A percentile compares a stretch with the other conserved stretches of the same genome.
These are phyloP conservation scores for Botryobasidium botryosum DNA, from an alignment of 768 basidiomycete species.

Conservation along the genomic window DNA sequence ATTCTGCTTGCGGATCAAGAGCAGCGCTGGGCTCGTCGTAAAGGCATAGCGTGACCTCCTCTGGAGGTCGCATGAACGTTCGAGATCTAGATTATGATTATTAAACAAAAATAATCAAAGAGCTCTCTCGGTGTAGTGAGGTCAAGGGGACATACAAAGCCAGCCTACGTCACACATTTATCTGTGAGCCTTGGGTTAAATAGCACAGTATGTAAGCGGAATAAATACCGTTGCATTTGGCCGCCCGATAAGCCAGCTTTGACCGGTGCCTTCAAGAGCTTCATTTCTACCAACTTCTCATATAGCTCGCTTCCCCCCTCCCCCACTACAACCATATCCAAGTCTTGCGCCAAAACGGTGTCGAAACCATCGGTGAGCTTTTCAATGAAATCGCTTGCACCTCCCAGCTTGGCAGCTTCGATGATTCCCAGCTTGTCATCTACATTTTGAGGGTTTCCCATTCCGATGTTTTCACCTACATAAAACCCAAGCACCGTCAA, in stretches of 20 bases:
- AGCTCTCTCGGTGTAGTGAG: no score
- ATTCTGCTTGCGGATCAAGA: neutral
- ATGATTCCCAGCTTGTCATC: slow-evolving; percentile 7
- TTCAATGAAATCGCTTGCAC: slow-evolving; percentile 9
- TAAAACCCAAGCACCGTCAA: no score
- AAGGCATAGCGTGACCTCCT: slow-evolving; percentile 27
- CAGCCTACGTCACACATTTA: no score
- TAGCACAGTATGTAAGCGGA: no score
- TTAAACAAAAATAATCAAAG: no score
- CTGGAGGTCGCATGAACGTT: slow-evolving; percentile 26
- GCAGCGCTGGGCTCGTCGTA: neutral
- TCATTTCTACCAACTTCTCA: neutral
- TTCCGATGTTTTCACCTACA: slow-evolving; percentile 25
- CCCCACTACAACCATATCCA: no score
- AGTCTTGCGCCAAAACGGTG: neutral
- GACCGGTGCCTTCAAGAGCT: neutral
- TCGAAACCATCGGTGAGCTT: slow-evolving; percentile 7
- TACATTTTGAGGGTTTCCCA: slow-evolving; percentile 19
- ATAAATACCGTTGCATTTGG: slow-evolving; percentile 65
- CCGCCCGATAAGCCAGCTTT: slow-evolving; percentile 62
- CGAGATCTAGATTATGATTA: slow-evolving; percentile 21
- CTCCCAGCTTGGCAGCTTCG: slow-evolving; percentile 8
- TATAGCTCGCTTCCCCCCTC: no score
- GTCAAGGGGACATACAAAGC: no score
- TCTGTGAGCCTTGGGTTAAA: no score